A percentile compares a stretch with the other conserved stretches of the same genome.
Conservation (phyloP, 192 early-diverging fungal species). For the Physocladia obscura region DNA sequence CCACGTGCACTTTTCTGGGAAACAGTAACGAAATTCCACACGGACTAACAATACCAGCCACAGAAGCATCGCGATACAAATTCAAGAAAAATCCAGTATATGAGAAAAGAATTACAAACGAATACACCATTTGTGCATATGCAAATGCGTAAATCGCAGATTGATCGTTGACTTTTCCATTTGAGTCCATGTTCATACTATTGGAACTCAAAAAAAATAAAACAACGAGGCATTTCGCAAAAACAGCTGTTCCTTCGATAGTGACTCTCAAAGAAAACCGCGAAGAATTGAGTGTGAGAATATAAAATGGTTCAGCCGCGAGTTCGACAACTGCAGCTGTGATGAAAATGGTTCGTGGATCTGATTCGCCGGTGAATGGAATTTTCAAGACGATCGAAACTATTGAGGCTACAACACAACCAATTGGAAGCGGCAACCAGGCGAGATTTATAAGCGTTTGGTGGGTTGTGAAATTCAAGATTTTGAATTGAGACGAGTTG, state of each 20-base stretch:
- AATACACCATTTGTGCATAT: slow-evolving; percentile 74
- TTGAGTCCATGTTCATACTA: background rate
- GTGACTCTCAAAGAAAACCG: slow-evolving; percentile 76
- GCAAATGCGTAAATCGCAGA: slow-evolving; percentile 78
- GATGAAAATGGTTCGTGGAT: slow-evolving; percentile 22
- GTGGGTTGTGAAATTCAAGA: background rate
- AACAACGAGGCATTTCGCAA: slow-evolving; percentile 68
- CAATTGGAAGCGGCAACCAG: slow-evolving; percentile 66
- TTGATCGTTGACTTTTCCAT: slow-evolving; percentile 28
- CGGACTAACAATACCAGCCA: background rate
- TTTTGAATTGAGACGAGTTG: slow-evolving; percentile 9
- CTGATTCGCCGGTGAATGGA: slow-evolving; percentile 27
- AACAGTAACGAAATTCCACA: slow-evolving; percentile 3
- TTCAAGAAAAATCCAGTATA: slow-evolving; percentile 44
- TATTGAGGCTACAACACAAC: slow-evolving; percentile 53
- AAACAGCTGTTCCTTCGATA: slow-evolving; percentile 79
- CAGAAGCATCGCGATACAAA: slow-evolving; percentile 36
- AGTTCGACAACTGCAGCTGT: slow-evolving; percentile 80
- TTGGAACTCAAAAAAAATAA: slow-evolving; percentile 42
- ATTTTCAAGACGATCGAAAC: slow-evolving; percentile 42
- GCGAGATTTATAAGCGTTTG: slow-evolving; percentile 74
- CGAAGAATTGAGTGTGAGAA: slow-evolving; percentile 66
- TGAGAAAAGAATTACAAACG: slow-evolving; percentile 54
- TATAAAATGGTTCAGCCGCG: slow-evolving; percentile 81
- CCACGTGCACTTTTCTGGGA: background rate